These are phyloP conservation scores for Ophiosphaerella narmari DNA, from an alignment of 2,329 filamentous ascomycete species.

Conservation along the genomic window DNA sequence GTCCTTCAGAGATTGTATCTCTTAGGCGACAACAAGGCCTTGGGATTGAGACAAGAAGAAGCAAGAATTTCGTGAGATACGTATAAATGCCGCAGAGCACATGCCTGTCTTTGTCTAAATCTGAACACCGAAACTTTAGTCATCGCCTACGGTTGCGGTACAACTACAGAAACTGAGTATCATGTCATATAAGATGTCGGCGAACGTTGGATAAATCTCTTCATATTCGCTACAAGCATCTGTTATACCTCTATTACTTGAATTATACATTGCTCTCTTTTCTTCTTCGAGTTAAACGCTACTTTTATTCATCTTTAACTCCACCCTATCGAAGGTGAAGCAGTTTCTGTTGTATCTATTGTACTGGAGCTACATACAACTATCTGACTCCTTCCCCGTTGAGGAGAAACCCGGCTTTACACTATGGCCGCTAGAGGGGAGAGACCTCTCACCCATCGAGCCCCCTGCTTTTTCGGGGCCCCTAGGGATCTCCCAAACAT, in stretches of 20 bases:
- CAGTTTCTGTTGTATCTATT: neutral
- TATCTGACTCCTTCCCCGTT: slow-evolving; percentile 6
- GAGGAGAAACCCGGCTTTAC: slow-evolving; percentile 10
- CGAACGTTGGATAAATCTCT: neutral
- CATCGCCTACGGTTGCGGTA: neutral
- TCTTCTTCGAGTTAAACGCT: neutral
- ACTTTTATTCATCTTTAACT: slow-evolving; percentile 1
- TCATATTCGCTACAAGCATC: neutral
- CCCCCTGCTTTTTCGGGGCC: no score
- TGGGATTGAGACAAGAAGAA: neutral
- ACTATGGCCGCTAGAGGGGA: slow-evolving; percentile 8
- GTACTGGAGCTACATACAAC: slow-evolving; percentile 2
- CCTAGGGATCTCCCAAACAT: neutral
- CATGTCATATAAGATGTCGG: neutral
- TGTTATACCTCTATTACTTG: neutral
- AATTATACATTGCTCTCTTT: neutral
- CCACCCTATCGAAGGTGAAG: slow-evolving; percentile 5
- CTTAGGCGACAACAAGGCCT: neutral
- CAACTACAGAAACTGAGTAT: neutral
- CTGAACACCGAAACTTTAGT: neutral
- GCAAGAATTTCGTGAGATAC: slow-evolving; percentile 1
- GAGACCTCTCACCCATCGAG: neutral
- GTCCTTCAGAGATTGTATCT: neutral
- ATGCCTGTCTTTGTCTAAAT: slow-evolving; percentile 7
- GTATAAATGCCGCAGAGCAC: slow-evolving; percentile 2